These are phyloP conservation scores for Rhododendron williamsianum DNA, from an alignment of 148 eudicot genomes.

Conservation along the genomic window DNA sequence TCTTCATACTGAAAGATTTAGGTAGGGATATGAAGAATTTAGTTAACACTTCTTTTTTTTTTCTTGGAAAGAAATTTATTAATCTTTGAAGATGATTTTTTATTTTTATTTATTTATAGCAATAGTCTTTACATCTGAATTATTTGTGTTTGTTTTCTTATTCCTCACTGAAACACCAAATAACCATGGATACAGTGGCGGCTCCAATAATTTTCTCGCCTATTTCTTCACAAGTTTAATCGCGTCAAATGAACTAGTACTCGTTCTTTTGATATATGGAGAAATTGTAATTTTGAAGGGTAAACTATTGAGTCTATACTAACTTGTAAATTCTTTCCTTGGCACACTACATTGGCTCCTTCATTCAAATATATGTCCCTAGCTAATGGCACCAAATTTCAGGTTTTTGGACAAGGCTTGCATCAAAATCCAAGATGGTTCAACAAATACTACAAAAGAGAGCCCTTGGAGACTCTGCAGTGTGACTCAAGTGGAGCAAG, in stretches of 20 bases:
- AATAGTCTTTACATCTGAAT: not conserved
- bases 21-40: slow-evolving; percentile 29
- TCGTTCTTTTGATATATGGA: not conserved
- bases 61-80: not conserved
- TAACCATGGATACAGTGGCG: not conserved
- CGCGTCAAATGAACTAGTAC: not conserved
- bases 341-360: not conserved
- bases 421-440: slow-evolving; percentile 32
- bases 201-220: not conserved
- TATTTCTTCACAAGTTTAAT: not conserved
- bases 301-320: not conserved
- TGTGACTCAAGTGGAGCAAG: slow-evolving; percentile 74
- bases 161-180: not conserved
- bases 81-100: not conserved
- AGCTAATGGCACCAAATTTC: slow-evolving; percentile 15
- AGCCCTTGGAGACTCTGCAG: slow-evolving; percentile 73
- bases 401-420: slow-evolving; percentile 89
- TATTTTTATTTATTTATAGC: not conserved
- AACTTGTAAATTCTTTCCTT: not conserved
- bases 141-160: not conserved
- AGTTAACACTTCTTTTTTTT: not conserved
- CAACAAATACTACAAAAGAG: slow-evolving; percentile 22
- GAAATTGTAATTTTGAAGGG: not conserved
- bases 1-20: slow-evolving; percentile 51
- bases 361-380: not conserved